These are phyloP conservation scores for Trifolium pratense DNA, from an alignment of 306 rosid genomes.

Conservation along the genomic window DNA sequence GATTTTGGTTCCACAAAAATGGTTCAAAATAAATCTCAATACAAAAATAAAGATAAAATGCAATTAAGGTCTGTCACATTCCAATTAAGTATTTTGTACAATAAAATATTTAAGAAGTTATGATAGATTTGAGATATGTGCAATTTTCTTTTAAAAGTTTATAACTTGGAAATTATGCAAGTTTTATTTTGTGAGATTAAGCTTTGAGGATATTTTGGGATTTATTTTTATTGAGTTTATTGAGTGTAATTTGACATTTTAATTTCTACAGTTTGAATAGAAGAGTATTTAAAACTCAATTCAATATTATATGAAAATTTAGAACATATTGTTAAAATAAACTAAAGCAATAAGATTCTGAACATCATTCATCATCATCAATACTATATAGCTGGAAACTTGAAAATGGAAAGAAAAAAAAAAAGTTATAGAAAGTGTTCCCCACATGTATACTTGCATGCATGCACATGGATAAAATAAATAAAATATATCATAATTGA, in stretches of 20 bases:
- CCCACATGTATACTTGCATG: constrained; percentile 35
- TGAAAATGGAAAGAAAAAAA: constrained; percentile 27
- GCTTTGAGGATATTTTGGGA: not conserved
- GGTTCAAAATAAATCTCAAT: no score
- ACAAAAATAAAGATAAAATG: no score
- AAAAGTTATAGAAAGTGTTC: not conserved
- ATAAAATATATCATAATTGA: constrained; percentile 36
- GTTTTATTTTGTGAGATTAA: no score
- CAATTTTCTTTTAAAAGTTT: no score
- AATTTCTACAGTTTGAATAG: not conserved
- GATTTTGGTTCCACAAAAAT: no score
- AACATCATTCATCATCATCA: no score
- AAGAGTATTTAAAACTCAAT: not conserved
- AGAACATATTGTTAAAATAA: not conserved
- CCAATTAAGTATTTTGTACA: no score
- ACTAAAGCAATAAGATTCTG: not conserved
- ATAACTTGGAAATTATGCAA: no score
- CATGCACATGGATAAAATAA: constrained; percentile 28
- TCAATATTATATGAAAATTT: not conserved
- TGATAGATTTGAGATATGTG: no score
- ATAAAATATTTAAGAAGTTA: no score
- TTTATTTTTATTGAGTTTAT: not conserved
- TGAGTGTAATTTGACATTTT: no score
- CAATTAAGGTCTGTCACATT: no score
- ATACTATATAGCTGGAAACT: constrained; percentile 37